These are phyloP conservation scores for Setaria viridis DNA, from an alignment of 202 grass and related monocot species.

Conservation along the genomic window DNA sequence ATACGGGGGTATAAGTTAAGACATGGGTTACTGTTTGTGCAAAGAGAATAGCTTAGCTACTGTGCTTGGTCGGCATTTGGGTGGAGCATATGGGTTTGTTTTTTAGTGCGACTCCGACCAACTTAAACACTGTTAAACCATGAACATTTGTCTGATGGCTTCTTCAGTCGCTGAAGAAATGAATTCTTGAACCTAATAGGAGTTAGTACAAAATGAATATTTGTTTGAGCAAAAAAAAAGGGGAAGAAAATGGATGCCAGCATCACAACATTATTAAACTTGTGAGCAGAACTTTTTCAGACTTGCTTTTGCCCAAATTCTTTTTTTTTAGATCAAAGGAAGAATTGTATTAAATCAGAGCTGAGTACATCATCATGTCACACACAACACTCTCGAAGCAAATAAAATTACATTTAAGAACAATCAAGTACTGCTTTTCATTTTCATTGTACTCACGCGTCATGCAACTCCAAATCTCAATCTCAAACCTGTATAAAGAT, in stretches of 20 bases:
- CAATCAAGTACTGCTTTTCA: no score
- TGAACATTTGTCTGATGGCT: not conserved
- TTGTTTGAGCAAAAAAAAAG: no score
- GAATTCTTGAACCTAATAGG: not conserved
- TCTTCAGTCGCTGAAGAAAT: not conserved
- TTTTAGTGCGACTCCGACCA: not conserved
- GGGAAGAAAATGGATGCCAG: not conserved
- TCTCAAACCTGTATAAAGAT: no score
- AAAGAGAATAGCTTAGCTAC: slow-evolving; percentile 16
- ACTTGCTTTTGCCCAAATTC: not conserved
- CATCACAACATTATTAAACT: not conserved
- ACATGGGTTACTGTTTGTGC: not conserved
- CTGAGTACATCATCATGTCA: no score
- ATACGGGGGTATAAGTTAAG: slow-evolving; percentile 10
- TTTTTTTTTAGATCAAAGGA: not conserved
- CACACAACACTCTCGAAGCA: no score
- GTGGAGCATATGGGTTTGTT: slow-evolving; percentile 8
- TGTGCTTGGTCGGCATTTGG: slow-evolving; percentile 30
- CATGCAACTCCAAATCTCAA: no score
- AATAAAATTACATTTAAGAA: no score
- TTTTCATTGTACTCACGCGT: no score
- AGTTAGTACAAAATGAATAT: not conserved
- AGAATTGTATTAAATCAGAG: no score
- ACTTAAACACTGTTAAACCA: not conserved
- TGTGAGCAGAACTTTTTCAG: not conserved